Percentiles rank a stretch among this genome's conserved stretches.
phyloP scores from a whole-genome alignment of 1,284 basidiomycete species.

The Trametes versicolor region DNA sequence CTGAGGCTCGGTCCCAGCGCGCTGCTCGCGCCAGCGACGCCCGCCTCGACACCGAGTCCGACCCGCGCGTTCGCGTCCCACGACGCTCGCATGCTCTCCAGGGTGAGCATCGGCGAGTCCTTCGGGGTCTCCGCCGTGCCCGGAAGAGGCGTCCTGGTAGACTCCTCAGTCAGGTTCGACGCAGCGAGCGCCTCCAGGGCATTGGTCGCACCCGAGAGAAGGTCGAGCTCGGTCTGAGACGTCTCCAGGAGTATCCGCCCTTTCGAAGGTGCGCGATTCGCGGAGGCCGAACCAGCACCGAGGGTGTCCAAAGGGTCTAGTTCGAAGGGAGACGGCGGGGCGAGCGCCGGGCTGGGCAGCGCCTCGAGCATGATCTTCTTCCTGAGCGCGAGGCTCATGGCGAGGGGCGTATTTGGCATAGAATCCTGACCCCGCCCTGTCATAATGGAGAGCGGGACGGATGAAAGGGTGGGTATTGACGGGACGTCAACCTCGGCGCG shows the following conservation, averaged over 20 bases:
- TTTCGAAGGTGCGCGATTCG: not conserved
- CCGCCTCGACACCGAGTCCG: conserved; percentile 8
- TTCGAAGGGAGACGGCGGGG: conserved; percentile 45
- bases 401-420: conserved; percentile 22
- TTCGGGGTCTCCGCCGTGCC: conserved; percentile 1
- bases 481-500: conserved; percentile 7
- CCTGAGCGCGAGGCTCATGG: conserved; percentile 22
- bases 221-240: not conserved
- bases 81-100: conserved; percentile 29
- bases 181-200: conserved; percentile 12
- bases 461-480: conserved; percentile 1
- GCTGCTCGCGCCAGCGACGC: not conserved
- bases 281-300: not conserved
- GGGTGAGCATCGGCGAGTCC: conserved; percentile 30
- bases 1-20: conserved; percentile 26
- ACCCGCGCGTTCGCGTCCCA: conserved; percentile 32
- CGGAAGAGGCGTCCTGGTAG: not conserved
- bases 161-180: not conserved
- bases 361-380: conserved; percentile 41
- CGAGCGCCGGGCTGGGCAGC: conserved; percentile 44
- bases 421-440: conserved; percentile 2
- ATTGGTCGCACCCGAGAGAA: not conserved
- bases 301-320: conserved; percentile 39
- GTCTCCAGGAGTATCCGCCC: too few species aligned
- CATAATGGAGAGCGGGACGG: conserved; percentile 8